These are phyloP conservation scores for Candida sp. DNA, from an alignment of 1,139 yeast genomes.

Conservation along the genomic window DNA sequence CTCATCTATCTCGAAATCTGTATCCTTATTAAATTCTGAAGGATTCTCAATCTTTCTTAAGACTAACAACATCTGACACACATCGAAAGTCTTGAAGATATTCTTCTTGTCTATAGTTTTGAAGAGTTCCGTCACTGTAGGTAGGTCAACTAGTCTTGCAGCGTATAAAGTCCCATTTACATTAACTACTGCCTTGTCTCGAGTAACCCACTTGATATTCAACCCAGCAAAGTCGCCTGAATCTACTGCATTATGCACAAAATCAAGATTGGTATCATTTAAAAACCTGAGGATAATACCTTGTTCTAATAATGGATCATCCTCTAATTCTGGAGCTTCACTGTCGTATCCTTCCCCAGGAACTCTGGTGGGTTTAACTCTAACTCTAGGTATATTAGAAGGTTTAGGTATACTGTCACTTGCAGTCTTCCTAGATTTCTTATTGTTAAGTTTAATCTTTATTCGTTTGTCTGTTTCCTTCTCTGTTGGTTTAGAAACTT, in stretches of 20 bases:
- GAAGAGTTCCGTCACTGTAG: slow-evolving; percentile 83
- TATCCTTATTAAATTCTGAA: slow-evolving; percentile 32
- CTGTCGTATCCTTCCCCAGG: slow-evolving; percentile 98
- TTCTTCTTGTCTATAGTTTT: slow-evolving; percentile 91
- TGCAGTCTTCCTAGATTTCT: slow-evolving; percentile 10
- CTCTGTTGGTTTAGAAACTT: slow-evolving; percentile 8
- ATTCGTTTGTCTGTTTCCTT: slow-evolving; percentile 18
- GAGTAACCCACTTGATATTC: slow-evolving; percentile 77
- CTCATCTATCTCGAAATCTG: slow-evolving; percentile 38
- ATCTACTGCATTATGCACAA: slow-evolving; percentile 75
- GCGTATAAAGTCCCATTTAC: slow-evolving; percentile 61
- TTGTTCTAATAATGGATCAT: slow-evolving; percentile 88
- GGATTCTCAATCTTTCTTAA: slow-evolving; percentile 54
- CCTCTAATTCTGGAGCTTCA: slow-evolving; percentile 95
- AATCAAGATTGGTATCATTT: slow-evolving; percentile 76
- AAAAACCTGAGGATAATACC: slow-evolving; percentile 78
- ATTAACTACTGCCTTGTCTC: slow-evolving; percentile 69
- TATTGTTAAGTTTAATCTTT: slow-evolving; percentile 16
- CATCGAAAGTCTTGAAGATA: slow-evolving; percentile 80
- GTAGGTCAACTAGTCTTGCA: slow-evolving; percentile 85
- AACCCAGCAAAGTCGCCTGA: slow-evolving; percentile 76
- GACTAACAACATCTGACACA: slow-evolving; percentile 82
- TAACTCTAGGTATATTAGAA: slow-evolving; percentile 51
- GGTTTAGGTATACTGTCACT: slow-evolving; percentile 12
- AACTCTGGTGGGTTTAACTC: slow-evolving; percentile 78